These are phyloP conservation scores for Lasiosphaeria hispida DNA, from an alignment of 495 filamentous ascomycete species.

Conservation along the genomic window DNA sequence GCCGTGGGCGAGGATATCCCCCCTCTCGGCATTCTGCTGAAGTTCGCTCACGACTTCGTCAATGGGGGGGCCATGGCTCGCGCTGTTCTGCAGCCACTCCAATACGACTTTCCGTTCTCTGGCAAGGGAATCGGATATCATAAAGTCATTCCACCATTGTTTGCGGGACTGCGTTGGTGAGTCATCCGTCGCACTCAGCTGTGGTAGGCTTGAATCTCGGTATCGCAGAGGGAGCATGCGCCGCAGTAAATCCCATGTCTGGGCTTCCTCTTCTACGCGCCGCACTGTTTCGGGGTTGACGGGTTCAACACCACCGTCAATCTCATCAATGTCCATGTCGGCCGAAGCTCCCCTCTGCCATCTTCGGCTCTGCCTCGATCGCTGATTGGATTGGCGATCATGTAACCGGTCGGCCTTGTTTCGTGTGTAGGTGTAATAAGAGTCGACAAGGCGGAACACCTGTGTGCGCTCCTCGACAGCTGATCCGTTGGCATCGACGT, in stretches of 20 bases:
- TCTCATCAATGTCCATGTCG: slow-evolving; percentile 60
- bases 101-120: slow-evolving; percentile 72
- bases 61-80: slow-evolving; percentile 65
- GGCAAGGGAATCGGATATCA: slow-evolving; percentile 48
- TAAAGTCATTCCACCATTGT: slow-evolving; percentile 46
- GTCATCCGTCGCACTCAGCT: slow-evolving; percentile 21
- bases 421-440: slow-evolving; percentile 41
- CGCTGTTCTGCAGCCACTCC: slow-evolving; percentile 77
- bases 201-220: slow-evolving; percentile 32
- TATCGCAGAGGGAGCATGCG: slow-evolving; percentile 55
- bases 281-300: slow-evolving; percentile 34
- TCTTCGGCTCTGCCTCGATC: slow-evolving; percentile 59
- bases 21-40: slow-evolving; percentile 62
- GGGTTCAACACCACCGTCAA: slow-evolving; percentile 36
- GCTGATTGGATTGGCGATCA: slow-evolving; percentile 31
- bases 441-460: slow-evolving; percentile 44
- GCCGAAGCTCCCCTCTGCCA: slow-evolving; percentile 58
- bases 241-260: slow-evolving; percentile 84
- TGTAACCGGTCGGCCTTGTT: slow-evolving; percentile 38
- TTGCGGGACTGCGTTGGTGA: slow-evolving; percentile 33
- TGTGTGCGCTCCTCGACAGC: slow-evolving; percentile 40
- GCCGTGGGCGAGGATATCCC: slow-evolving; percentile 72
- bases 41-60: slow-evolving; percentile 70
- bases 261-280: slow-evolving; percentile 61
- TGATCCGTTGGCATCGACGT: slow-evolving; percentile 27